Conservation (phyloP, 177 flowering plant species). For the Vitis hybrid region DNA sequence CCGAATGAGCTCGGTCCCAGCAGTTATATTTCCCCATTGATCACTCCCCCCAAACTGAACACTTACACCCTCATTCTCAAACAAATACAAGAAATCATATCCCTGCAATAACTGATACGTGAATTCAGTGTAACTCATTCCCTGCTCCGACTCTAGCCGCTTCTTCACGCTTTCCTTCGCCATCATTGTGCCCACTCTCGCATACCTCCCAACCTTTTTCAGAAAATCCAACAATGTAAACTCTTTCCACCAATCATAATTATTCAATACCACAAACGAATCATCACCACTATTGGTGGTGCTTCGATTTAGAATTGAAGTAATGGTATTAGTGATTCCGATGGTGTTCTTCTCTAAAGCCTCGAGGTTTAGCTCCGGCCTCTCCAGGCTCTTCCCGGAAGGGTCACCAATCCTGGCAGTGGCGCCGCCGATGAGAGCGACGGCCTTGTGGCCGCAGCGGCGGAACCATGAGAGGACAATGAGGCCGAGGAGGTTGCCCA, state of each 20-base stretch:
- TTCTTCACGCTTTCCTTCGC: slow-evolving; percentile 71
- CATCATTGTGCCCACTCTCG: slow-evolving; percentile 69
- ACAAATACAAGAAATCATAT: slow-evolving; percentile 60
- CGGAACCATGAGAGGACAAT: slow-evolving; percentile 80
- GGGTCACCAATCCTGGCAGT: slow-evolving; percentile 80
- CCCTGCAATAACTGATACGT: slow-evolving; percentile 74
- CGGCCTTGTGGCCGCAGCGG: slow-evolving; percentile 55
- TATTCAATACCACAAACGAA: slow-evolving; percentile 43
- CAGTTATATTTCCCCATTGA: slow-evolving; percentile 83
- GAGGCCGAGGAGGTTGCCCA: slow-evolving; percentile 71
- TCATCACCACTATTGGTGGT: background rate
- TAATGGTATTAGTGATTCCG: slow-evolving; percentile 36
- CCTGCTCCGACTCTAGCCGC: slow-evolving; percentile 72
- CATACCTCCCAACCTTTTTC: slow-evolving; percentile 56
- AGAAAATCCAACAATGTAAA: slow-evolving; percentile 59
- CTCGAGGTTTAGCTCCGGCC: slow-evolving; percentile 56
- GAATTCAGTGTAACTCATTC: slow-evolving; percentile 77
- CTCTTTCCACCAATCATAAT: slow-evolving; percentile 86
- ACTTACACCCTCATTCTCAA: slow-evolving; percentile 47
- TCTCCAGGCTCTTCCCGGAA: slow-evolving; percentile 62
- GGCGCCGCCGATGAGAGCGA: slow-evolving; percentile 76
- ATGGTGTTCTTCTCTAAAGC: slow-evolving; percentile 44
- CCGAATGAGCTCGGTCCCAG: slow-evolving; percentile 68
- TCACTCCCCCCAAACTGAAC: slow-evolving; percentile 84
- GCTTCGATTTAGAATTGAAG: slow-evolving; percentile 27